These are phyloP conservation scores for Talaromyces sp. DNA, from an alignment of 2,329 filamentous ascomycete species.

Conservation along the genomic window DNA sequence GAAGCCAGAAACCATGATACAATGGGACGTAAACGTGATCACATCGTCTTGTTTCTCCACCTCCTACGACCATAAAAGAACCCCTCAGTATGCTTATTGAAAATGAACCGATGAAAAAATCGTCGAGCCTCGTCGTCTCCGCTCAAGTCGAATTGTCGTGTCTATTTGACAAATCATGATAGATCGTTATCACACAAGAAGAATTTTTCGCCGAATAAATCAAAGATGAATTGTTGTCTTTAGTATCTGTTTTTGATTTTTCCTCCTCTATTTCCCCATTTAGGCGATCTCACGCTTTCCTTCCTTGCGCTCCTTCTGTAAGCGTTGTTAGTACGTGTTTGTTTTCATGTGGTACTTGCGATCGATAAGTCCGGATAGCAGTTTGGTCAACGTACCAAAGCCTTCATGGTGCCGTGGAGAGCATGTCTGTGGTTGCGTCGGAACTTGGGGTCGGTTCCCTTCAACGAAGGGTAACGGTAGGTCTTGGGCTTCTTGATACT, in stretches of 20 bases:
- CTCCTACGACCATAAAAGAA: not conserved
- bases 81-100: not conserved
- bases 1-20: not conserved
- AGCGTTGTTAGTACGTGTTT: conserved; percentile 33
- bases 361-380: not conserved
- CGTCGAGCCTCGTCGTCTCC: conserved; percentile 13
- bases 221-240: conserved; percentile 9
- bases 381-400: conserved; percentile 68
- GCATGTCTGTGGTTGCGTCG: conserved; percentile 99
- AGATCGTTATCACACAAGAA: conserved; percentile 16
- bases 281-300: conserved; percentile 89
- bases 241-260: conserved; percentile 22
- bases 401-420: conserved; percentile 97
- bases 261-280: conserved; percentile 32
- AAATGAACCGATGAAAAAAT: not conserved
- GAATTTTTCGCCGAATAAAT: conserved; percentile 14
- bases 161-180: conserved; percentile 18
- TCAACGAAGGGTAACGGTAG: conserved; percentile 96
- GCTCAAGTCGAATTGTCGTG: conserved; percentile 22
- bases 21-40: too few species aligned
- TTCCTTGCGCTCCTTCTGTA: conserved; percentile 95
- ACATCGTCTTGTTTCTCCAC: not conserved
- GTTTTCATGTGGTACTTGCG: not conserved
- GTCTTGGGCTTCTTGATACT: conserved; percentile 99
- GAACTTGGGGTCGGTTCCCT: conserved; percentile 99